Evolutionary conservation across 2,329 filamentous ascomycete species (phyloP), one percentile per base, ranked within the genome.

Genomic region (Cercospora sp.): DNA sequence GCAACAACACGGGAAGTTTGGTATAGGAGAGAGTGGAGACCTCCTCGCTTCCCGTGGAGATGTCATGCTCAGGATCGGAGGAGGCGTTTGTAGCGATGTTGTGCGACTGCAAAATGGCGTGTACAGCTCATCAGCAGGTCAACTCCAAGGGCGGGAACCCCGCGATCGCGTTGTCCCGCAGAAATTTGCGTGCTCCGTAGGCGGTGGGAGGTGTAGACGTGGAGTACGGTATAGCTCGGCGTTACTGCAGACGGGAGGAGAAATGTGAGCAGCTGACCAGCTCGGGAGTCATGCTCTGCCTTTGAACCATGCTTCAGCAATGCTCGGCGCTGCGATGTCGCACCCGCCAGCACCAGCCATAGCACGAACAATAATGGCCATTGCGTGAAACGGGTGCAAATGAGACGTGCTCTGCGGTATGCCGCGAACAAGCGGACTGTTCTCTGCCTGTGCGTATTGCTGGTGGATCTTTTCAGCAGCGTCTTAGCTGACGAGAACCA

Each of bases 31-130:
- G 36, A 42, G 36, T n/a, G 36, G 36, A 42, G 36, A 42, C 36
- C 16, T n/a, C 36, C 36, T 42, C 36, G 36, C 36, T n/a, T 42
- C 16, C 60, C 60, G 30, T 30, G 60, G 60, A 62, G 40, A 26
- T 62, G 40, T 62, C 40, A 13, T 45, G 36, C 40, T 62, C 36
- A 62, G 60, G 60, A 62, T 12, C n/a, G 31, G 60, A 18, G 23
- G 20, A n/a, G 36, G 36, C 36, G 36, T 42, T 42, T 42, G 36
- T 42, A n/a, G 36, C 5, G 16, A 3, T 8, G 16, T n/a, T 42
- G 36, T 42, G 36, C 36, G 16, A 42, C 36, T 1, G 36, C 36
- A 3, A 42, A 42, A n/a, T 42, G 36, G 36, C 36, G 36, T 42
- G 16, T n/a, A 42, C 36, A 42, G 36, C 36, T 16, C 33, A 36